These are phyloP conservation scores for Sclerotinia nivalis DNA, from an alignment of 2,329 filamentous ascomycete species.

Conservation along the genomic window DNA sequence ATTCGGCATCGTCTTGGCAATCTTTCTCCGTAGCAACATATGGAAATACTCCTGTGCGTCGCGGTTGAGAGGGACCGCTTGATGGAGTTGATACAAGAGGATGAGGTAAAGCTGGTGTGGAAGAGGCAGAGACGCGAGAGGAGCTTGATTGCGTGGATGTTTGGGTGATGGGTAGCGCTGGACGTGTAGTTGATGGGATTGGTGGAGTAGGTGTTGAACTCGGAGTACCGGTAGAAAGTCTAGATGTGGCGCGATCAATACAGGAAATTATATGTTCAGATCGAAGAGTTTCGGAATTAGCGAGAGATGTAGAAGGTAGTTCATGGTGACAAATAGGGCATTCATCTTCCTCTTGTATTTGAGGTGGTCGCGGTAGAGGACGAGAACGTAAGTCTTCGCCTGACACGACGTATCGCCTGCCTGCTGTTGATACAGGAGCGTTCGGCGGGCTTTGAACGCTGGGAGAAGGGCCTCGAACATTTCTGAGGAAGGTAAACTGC, in stretches of 20 bases:
- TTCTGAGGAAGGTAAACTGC: conserved; percentile 19
- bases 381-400: conserved; percentile 22
- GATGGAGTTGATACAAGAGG: conserved; percentile 15
- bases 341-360: conserved; percentile 71
- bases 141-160: conserved; percentile 33
- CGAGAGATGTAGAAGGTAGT: conserved; percentile 58
- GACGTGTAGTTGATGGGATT: conserved; percentile 19
- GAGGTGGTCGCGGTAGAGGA: conserved; percentile 38
- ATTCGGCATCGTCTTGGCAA: conserved; percentile 66
- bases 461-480: conserved; percentile 14
- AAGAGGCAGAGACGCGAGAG: conserved; percentile 27
- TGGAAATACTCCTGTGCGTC: conserved; percentile 62
- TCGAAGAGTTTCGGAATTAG: conserved; percentile 55
- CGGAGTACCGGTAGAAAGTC: conserved; percentile 24
- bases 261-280: conserved; percentile 61
- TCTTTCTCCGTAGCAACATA: conserved; percentile 68
- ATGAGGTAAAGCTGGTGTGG: conserved; percentile 37
- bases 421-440: conserved; percentile 1
- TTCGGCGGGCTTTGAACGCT: conserved; percentile 8
- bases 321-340: conserved; percentile 76
- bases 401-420: conserved; percentile 22
- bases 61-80: conserved; percentile 30
- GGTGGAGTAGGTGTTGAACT: conserved; percentile 26
- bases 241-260: conserved; percentile 43
- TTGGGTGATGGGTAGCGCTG: conserved; percentile 24